These are phyloP conservation scores for Globisporangium barbulae DNA, from an alignment of 352 stramenopile genomes.

Conservation along the genomic window DNA sequence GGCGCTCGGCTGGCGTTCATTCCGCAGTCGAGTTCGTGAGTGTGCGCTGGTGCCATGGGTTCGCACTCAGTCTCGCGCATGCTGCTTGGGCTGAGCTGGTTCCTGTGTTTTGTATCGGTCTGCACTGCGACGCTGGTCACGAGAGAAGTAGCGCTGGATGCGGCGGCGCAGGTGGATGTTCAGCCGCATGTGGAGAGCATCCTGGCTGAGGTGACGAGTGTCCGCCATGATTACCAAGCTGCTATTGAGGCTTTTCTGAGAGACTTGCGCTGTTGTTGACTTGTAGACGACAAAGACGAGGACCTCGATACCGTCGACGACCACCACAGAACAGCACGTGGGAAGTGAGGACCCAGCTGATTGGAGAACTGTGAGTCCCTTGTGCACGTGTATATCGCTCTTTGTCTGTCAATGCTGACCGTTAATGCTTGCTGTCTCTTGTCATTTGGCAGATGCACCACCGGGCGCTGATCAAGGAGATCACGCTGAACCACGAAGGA, in stretches of 20 bases:
- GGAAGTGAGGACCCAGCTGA: not conserved
- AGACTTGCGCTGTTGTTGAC: not conserved
- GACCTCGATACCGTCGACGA: not conserved
- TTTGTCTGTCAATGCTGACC: not conserved
- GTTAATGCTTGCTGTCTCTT: not conserved
- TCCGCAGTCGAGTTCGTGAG: not conserved
- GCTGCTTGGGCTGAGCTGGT: not conserved
- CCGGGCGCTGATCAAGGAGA: constrained; percentile 6
- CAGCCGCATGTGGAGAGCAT: not conserved
- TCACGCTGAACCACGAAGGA: constrained; percentile 11
- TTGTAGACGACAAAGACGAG: not conserved
- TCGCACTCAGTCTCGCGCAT: not conserved
- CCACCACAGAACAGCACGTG: not conserved
- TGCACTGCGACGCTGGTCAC: not conserved
- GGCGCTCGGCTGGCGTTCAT: not conserved
- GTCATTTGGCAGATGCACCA: not conserved
- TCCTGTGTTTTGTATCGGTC: not conserved
- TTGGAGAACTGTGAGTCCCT: not conserved
- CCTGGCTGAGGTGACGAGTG: not conserved
- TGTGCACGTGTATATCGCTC: not conserved
- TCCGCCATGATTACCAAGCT: not conserved
- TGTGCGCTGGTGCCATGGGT: not conserved
- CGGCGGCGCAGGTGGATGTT: not conserved
- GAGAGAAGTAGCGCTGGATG: constrained; percentile 5
- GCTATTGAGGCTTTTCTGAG: no score